A percentile compares a stretch with the other conserved stretches of the same genome.
Conservation (phyloP, 2,329 filamentous ascomycete species). For the Hymenoscyphus scutula region DNA sequence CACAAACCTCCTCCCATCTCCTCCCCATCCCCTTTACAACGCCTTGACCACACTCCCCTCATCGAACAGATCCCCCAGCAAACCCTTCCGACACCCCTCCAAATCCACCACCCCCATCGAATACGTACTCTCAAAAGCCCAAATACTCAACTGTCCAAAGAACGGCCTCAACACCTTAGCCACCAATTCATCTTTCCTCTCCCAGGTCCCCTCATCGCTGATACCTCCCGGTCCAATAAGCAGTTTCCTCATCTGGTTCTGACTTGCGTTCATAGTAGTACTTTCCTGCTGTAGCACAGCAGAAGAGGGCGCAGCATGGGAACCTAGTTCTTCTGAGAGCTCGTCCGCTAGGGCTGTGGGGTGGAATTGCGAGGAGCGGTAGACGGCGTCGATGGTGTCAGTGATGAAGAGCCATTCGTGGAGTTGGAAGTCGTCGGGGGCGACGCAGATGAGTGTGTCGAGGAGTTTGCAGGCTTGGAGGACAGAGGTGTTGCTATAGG, state of each 20-base stretch:
- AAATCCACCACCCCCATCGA: conserved; percentile 71
- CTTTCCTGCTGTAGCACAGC: conserved; percentile 27
- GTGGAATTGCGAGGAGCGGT: conserved; percentile 68
- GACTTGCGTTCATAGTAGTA: conserved; percentile 26
- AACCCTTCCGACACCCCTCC: conserved; percentile 58
- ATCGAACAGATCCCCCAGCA: conserved; percentile 77
- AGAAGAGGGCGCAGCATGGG: conserved; percentile 23
- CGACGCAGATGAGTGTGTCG: conserved; percentile 79
- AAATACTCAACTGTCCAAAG: conserved; percentile 88
- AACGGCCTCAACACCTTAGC: conserved; percentile 81
- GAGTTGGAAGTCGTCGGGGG: conserved; percentile 96
- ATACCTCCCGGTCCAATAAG: conserved; percentile 46
- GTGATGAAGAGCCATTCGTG: conserved; percentile 97
- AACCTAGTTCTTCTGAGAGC: conserved; percentile 69
- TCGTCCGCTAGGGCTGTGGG: conserved; percentile 80
- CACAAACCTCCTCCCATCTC: no score
- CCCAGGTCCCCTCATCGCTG: conserved; percentile 53
- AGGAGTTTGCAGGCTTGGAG: conserved; percentile 93
- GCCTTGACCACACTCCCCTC: conserved; percentile 67
- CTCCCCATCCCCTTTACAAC: conserved; percentile 21
- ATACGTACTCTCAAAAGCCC: conserved; percentile 90
- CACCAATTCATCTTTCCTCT: conserved; percentile 67
- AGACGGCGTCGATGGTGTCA: conserved; percentile 94
- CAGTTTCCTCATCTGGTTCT: conserved; percentile 35
- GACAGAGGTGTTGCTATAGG: conserved; percentile 72